These are phyloP conservation scores for Claviceps sp. DNA, from an alignment of 2,329 filamentous ascomycete species.

Conservation along the genomic window DNA sequence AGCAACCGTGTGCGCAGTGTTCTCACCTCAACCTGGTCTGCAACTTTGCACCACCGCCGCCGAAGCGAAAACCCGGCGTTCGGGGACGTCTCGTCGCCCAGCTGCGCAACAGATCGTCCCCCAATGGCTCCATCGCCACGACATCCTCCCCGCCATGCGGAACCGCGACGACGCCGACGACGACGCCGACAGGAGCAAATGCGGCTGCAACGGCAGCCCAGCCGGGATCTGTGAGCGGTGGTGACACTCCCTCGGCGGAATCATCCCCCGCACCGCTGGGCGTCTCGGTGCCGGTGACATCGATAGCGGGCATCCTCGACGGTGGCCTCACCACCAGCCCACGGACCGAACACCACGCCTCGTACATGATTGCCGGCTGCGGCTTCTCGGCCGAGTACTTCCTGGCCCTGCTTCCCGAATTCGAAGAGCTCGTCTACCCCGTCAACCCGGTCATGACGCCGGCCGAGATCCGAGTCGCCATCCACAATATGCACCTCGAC, in stretches of 20 bases:
- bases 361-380: constrained; percentile 3
- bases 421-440: constrained; percentile 23
- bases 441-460: constrained; percentile 22
- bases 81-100: constrained; percentile 23
- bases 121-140: constrained; percentile 1
- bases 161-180: no score
- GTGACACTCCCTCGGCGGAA: constrained; percentile 7
- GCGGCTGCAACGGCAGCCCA: neutral
- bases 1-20: constrained; percentile 22
- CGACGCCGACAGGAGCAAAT: no score
- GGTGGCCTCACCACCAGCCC: constrained; percentile 1
- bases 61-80: constrained; percentile 21
- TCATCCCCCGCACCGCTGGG: constrained; percentile 2
- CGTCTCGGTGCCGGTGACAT: constrained; percentile 8
- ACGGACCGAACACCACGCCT: neutral
- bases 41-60: constrained; percentile 19
- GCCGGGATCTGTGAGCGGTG: constrained; percentile 1
- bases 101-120: constrained; percentile 15
- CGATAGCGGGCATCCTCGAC: constrained; percentile 15
- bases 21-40: constrained; percentile 21
- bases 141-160: constrained; percentile 1
- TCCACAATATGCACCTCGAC: constrained; percentile 19
- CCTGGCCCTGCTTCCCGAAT: constrained; percentile 18
- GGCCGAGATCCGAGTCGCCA: constrained; percentile 18
- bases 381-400: constrained; percentile 20